Conservation (phyloP, 257 asterid species). For the Scutellaria baicalensis region DNA sequence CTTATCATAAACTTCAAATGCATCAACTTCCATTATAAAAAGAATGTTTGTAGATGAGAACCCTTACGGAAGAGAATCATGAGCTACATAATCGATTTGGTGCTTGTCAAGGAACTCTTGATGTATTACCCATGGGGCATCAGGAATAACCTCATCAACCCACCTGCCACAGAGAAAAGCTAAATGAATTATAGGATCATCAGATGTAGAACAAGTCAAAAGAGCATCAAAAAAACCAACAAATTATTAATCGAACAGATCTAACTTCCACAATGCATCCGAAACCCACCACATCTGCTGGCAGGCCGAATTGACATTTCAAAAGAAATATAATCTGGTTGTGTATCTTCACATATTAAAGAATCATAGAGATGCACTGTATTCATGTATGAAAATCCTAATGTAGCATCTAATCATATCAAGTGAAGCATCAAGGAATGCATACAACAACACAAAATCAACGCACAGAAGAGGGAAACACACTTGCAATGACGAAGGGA, state of each 20-base stretch:
- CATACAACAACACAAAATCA: not conserved
- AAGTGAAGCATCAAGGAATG: not conserved
- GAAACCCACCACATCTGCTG: too few relatives aligned
- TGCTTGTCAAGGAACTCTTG: slow-evolving; percentile 77
- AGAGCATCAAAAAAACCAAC: not conserved
- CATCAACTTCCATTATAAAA: not conserved
- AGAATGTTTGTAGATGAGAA: slow-evolving; percentile 2
- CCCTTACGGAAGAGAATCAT: slow-evolving; percentile 83
- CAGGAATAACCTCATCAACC: slow-evolving; percentile 90
- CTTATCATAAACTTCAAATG: not conserved
- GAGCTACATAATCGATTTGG: slow-evolving; percentile 69
- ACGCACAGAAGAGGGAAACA: not conserved
- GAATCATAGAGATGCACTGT: not conserved
- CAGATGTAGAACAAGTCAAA: not conserved
- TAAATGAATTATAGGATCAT: not conserved
- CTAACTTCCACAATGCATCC: not conserved
- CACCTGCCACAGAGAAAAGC: slow-evolving; percentile 38
- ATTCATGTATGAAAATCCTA: not conserved
- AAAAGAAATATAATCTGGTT: not conserved
- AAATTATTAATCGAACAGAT: not conserved
- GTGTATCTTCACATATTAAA: not conserved
- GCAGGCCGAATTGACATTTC: not conserved
- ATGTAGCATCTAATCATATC: not conserved
- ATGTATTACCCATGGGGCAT: slow-evolving; percentile 78
- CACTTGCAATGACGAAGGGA: slow-evolving; percentile 81